Conservation (phyloP, 495 filamentous ascomycete species). For the Aspergillus olivimuriae region DNA sequence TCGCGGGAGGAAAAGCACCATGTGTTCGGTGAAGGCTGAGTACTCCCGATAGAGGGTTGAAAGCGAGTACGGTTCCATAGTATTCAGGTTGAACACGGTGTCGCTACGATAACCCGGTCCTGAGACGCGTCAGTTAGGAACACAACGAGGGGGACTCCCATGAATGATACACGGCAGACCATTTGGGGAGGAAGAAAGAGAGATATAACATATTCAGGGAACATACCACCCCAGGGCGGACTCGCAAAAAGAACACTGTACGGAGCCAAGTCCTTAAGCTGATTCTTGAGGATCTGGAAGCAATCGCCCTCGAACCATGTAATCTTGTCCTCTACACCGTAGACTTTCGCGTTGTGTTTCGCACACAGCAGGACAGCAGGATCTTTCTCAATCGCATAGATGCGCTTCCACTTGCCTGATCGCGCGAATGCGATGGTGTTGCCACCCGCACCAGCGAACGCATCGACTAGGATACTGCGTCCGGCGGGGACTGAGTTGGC, state of each 20-base stretch:
- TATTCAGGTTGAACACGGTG: conserved; percentile 73
- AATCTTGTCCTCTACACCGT: conserved; percentile 75
- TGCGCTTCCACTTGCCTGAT: conserved; percentile 64
- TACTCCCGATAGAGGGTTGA: conserved; percentile 55
- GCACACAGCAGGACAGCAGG: conserved; percentile 72
- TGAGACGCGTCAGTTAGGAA: conserved; percentile 21
- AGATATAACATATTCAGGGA: neutral
- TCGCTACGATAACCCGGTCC: conserved; percentile 73
- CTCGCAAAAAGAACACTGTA: conserved; percentile 76
- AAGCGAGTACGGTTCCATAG: conserved; percentile 82
- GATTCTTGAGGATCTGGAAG: conserved; percentile 54
- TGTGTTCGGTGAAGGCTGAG: conserved; percentile 39
- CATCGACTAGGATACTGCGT: conserved; percentile 64
- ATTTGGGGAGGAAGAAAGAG: neutral
- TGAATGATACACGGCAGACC: no score
- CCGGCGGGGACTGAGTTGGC: conserved; percentile 43
- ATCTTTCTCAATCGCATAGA: conserved; percentile 86
- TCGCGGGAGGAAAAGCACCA: conserved; percentile 80
- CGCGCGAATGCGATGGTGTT: conserved; percentile 92
- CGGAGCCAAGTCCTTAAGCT: conserved; percentile 41
- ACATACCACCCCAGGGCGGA: conserved; percentile 86
- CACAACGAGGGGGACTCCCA: no score
- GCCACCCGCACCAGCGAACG: conserved; percentile 86
- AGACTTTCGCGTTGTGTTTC: conserved; percentile 84
- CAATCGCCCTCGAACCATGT: conserved; percentile 80